These are phyloP conservation scores for Candida odintsovae DNA, from an alignment of 805 yeast species.

Conservation along the genomic window DNA sequence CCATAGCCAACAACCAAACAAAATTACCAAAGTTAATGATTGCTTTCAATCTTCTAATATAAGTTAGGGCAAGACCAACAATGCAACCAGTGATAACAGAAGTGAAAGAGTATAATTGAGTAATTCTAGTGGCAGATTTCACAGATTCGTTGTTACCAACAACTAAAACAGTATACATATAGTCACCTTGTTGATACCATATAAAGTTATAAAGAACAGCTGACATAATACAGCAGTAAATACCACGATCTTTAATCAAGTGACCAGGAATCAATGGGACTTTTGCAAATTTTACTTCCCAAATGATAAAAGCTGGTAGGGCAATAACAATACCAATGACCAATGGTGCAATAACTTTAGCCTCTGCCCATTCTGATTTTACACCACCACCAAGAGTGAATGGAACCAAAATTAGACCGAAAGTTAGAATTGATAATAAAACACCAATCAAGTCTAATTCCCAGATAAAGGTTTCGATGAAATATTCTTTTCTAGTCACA, in stretches of 20 bases:
- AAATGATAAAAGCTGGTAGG: slow-evolving; percentile 45
- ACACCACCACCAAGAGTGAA: slow-evolving; percentile 64
- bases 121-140: slow-evolving; percentile 60
- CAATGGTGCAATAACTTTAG: slow-evolving; percentile 55
- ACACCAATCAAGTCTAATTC: slow-evolving; percentile 57
- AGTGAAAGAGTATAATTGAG: slow-evolving; percentile 57
- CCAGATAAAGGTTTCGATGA: slow-evolving; percentile 44
- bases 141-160: slow-evolving; percentile 53
- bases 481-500: slow-evolving; percentile 18
- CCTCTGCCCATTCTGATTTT: slow-evolving; percentile 46
- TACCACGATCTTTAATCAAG: slow-evolving; percentile 50
- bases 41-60: slow-evolving; percentile 47
- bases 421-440: slow-evolving; percentile 45
- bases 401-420: slow-evolving; percentile 61
- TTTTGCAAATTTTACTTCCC: slow-evolving; percentile 50
- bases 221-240: slow-evolving; percentile 56
- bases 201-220: slow-evolving; percentile 50
- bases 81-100: slow-evolving; percentile 56
- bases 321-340: slow-evolving; percentile 50
- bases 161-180: slow-evolving; percentile 52
- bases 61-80: slow-evolving; percentile 48
- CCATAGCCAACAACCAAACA: slow-evolving; percentile 58
- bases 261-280: slow-evolving; percentile 30
- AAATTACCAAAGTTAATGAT: slow-evolving; percentile 54
- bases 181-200: slow-evolving; percentile 65